Conservation (phyloP, 345 rosid species). For the Populus ilicifolia region DNA sequence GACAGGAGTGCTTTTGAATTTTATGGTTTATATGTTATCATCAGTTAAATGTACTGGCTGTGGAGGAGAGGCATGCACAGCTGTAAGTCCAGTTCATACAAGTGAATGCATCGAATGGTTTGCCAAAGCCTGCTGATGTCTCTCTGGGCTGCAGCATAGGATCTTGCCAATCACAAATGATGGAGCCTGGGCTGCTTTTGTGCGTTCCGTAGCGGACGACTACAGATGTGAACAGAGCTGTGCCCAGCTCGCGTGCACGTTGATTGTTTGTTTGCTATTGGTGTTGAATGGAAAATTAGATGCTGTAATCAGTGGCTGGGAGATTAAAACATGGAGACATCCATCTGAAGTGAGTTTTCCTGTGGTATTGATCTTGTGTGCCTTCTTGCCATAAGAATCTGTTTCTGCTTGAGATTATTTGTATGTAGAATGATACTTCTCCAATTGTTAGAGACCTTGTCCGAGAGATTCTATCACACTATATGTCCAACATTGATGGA, state of each 20-base stretch:
- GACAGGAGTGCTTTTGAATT: not conserved
- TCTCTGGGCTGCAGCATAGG: not conserved
- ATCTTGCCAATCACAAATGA: not conserved
- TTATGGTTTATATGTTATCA: not conserved
- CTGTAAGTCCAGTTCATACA: not conserved
- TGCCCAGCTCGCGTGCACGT: not conserved
- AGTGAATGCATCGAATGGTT: not conserved
- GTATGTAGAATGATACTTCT: not conserved
- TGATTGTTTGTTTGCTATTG: not conserved
- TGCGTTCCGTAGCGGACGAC: not conserved
- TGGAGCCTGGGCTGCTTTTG: not conserved
- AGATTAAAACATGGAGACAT: not conserved
- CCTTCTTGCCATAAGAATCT: not conserved
- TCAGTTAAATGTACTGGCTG: not conserved
- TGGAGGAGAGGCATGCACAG: not conserved
- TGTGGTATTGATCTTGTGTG: not conserved
- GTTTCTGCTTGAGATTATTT: not conserved
- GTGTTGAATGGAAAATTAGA: not conserved
- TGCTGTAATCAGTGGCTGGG: not conserved
- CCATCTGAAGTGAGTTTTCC: not conserved
- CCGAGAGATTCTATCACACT: too few relatives aligned
- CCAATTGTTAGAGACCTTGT: not conserved
- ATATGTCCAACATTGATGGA: too few relatives aligned
- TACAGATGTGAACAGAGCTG: not conserved
- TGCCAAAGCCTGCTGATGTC: not conserved